Evolutionary conservation across 208 protist species (phyloP).

Genomic region (Leptomonas seymouri): DNA sequence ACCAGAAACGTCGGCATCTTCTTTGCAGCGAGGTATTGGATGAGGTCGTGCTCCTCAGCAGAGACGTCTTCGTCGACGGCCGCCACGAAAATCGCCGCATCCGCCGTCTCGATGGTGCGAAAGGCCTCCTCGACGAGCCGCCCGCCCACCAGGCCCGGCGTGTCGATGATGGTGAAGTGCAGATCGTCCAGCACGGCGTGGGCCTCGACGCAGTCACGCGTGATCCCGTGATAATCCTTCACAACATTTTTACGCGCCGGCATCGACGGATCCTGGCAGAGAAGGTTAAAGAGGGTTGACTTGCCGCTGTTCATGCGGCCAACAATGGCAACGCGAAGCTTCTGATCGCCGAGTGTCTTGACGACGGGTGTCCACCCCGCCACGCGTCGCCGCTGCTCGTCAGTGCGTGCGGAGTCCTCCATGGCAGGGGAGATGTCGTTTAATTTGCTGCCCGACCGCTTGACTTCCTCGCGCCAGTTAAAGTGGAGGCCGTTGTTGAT

Average conservation of each 20-base stretch:
- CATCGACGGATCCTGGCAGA: conserved; percentile 71
- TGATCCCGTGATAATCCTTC: conserved; percentile 89
- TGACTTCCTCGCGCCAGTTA: conserved; percentile 68
- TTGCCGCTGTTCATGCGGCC: conserved; percentile 92
- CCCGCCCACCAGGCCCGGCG: conserved; percentile 80
- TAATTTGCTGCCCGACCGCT: conserved; percentile 52
- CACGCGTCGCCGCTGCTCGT: conserved; percentile 73
- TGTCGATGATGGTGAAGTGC: conserved; percentile 92
- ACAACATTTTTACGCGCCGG: conserved; percentile 67
- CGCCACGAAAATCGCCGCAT: conserved; percentile 81
- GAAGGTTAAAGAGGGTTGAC: conserved; percentile 90
- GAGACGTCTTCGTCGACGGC: conserved; percentile 70
- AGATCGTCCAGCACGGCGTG: conserved; percentile 67
- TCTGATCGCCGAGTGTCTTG: conserved; percentile 77
- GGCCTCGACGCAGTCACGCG: conserved; percentile 86
- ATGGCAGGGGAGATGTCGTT: conserved; percentile 84
- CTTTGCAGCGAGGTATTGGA: conserved; percentile 69
- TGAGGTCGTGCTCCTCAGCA: conserved; percentile 69
- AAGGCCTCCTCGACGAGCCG: conserved; percentile 85
- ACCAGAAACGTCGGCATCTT: conserved; percentile 74
- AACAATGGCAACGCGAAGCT: conserved; percentile 85
- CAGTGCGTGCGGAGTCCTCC: conserved; percentile 56
- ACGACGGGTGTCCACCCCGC: conserved; percentile 86
- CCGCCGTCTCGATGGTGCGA: conserved; percentile 82
- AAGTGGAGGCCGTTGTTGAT: conserved; percentile 54